Evolutionary conservation across 495 filamentous ascomycete genomes (phyloP).

Genomic region (Xylaria cubensis): DNA sequence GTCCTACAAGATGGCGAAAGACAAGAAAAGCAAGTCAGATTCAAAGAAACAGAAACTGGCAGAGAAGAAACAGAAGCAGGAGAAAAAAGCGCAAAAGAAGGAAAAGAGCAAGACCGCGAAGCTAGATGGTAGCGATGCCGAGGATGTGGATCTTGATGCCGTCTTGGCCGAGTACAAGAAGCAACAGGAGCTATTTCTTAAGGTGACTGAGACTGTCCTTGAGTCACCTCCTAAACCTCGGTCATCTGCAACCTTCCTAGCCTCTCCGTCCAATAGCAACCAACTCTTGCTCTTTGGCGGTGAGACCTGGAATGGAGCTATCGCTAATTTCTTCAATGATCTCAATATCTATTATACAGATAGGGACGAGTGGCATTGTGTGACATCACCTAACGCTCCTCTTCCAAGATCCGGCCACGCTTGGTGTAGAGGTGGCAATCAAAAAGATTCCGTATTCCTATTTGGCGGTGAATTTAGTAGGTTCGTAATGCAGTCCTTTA

Average conservation of each 20-base stretch:
- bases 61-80: slow-evolving; percentile 70
- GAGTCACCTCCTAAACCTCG: slow-evolving; percentile 76
- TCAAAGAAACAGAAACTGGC: slow-evolving; percentile 67
- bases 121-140: slow-evolving; percentile 76
- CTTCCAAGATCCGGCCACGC: slow-evolving; percentile 91
- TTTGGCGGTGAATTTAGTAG: slow-evolving; percentile 78
- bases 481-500: slow-evolving; percentile 48
- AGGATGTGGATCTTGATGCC: slow-evolving; percentile 94
- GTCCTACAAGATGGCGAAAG: slow-evolving; percentile 57
- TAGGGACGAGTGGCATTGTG: slow-evolving; percentile 82
- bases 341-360: slow-evolving; percentile 90
- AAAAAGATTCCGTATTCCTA: slow-evolving; percentile 79
- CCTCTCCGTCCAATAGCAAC: slow-evolving; percentile 82
- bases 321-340: slow-evolving; percentile 71
- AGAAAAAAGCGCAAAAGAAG: slow-evolving; percentile 69
- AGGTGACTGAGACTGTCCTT: slow-evolving; percentile 83
- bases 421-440: slow-evolving; percentile 86
- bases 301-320: slow-evolving; percentile 68
- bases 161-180: slow-evolving; percentile 89
- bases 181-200: slow-evolving; percentile 89
- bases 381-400: slow-evolving; percentile 90
- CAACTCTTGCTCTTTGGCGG: slow-evolving; percentile 94
- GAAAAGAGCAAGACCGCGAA: slow-evolving; percentile 59
- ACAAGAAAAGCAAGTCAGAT: slow-evolving; percentile 61
- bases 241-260: slow-evolving; percentile 78